Evolutionary conservation across 441 rosid genomes (phyloP).

Genomic region (Arabidopsis lyrata): DNA sequence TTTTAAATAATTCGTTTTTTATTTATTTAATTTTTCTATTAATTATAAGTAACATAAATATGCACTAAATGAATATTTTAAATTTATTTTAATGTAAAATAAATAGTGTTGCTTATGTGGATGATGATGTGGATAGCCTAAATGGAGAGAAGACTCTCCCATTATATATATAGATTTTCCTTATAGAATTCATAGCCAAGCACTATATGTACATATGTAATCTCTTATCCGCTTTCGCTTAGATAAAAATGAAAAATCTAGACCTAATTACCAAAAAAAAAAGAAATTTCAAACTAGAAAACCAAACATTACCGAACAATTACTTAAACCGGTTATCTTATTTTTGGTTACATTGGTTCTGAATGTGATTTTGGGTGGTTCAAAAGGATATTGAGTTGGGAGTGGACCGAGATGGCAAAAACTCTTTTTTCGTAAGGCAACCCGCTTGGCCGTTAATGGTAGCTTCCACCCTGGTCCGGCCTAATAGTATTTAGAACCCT

Average conservation of each 20-base stretch:
- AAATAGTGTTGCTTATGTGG: too few relatives aligned
- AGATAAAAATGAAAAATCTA: slow-evolving; percentile 35
- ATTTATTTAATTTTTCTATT: too few relatives aligned
- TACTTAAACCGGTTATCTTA: slow-evolving; percentile 11
- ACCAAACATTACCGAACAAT: neutral
- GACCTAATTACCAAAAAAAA: neutral
- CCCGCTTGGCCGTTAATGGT: slow-evolving; percentile 9
- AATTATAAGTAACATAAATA: too few relatives aligned
- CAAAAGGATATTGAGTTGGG: slow-evolving; percentile 11
- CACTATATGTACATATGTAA: too few relatives aligned
- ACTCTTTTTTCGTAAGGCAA: slow-evolving; percentile 21
- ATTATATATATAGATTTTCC: too few relatives aligned
- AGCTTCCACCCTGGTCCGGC: slow-evolving; percentile 10
- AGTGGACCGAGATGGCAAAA: slow-evolving; percentile 17
- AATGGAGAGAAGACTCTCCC: too few relatives aligned
- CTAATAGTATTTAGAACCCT: too few relatives aligned
- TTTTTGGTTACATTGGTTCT: slow-evolving; percentile 28
- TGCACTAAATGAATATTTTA: too few relatives aligned
- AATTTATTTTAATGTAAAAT: too few relatives aligned
- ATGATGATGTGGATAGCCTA: too few relatives aligned
- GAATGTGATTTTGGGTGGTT: slow-evolving; percentile 34
- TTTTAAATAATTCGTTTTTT: too few relatives aligned
- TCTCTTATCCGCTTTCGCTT: neutral
- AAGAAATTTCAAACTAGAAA: neutral
- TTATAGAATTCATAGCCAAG: too few relatives aligned